These are phyloP conservation scores for Tylopilus balloui DNA, from an alignment of 768 basidiomycete species.

Conservation along the genomic window DNA sequence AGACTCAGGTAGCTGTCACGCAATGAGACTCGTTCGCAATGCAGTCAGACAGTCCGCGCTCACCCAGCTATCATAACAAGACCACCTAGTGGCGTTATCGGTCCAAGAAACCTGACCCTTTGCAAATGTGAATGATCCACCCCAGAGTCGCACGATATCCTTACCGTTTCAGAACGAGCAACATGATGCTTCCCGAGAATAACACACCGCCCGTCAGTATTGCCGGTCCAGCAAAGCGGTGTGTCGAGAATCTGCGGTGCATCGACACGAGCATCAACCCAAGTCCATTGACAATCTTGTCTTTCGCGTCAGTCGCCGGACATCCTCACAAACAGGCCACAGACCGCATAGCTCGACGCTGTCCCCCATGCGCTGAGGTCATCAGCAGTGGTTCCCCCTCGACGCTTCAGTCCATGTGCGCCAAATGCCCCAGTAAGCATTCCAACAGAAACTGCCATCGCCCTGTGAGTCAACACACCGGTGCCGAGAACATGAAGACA, in stretches of 20 bases:
- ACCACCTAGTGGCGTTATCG: conserved; percentile 65
- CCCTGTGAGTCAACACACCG: not conserved
- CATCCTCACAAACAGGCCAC: conserved; percentile 14
- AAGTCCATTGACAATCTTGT: conserved; percentile 65
- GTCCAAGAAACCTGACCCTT: conserved; percentile 52
- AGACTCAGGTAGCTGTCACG: conserved; percentile 48
- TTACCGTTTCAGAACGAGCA: conserved; percentile 47
- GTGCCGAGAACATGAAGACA: conserved; percentile 6
- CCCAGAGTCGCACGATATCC: conserved; percentile 3
- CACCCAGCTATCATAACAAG: conserved; percentile 65
- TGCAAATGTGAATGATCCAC: conserved; percentile 2
- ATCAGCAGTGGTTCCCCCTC: conserved; percentile 45
- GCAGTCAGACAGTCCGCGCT: conserved; percentile 21
- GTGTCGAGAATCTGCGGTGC: conserved; percentile 55
- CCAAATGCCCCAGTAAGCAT: conserved; percentile 66
- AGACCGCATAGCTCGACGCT: conserved; percentile 60
- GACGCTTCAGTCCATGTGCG: conserved; percentile 53
- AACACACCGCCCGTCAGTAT: conserved; percentile 52
- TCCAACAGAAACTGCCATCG: conserved; percentile 38
- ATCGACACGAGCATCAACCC: conserved; percentile 57
- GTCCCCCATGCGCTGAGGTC: conserved; percentile 57
- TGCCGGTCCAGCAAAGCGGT: conserved; percentile 65
- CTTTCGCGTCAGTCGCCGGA: conserved; percentile 7
- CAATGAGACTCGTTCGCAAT: conserved; percentile 5
- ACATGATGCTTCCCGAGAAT: conserved; percentile 63